Evolutionary conservation across 441 rosid species (phyloP).

Genomic region (Capsella rubella): DNA sequence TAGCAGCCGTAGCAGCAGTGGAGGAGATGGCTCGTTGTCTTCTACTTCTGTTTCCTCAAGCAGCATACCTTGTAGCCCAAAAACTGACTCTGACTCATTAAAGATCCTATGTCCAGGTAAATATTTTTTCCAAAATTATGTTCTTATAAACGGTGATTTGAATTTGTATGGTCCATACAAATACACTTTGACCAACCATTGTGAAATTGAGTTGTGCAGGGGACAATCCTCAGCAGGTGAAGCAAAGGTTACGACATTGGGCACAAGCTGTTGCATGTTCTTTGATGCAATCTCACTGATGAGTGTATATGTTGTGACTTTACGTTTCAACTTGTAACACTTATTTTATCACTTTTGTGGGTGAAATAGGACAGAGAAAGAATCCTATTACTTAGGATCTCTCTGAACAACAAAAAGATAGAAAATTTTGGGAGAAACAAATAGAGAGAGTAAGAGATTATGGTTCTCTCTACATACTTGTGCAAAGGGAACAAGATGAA

Average conservation of each 20-base stretch:
- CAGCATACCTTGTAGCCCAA: slow-evolving; percentile 73
- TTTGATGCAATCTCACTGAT: slow-evolving; percentile 73
- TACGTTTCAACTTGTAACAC: slow-evolving; percentile 37
- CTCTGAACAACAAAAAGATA: slow-evolving; percentile 26
- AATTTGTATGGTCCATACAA: background rate
- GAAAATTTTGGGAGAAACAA: slow-evolving; percentile 32
- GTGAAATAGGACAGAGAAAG: slow-evolving; percentile 31
- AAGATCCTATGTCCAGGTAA: slow-evolving; percentile 83
- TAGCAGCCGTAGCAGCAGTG: slow-evolving; percentile 49
- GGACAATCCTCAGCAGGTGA: slow-evolving; percentile 87
- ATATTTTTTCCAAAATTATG: background rate
- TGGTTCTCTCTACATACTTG: slow-evolving; percentile 22
- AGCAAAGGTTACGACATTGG: slow-evolving; percentile 95
- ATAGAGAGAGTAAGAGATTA: slow-evolving; percentile 16
- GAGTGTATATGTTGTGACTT: slow-evolving; percentile 33
- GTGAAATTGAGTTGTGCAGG: slow-evolving; percentile 54
- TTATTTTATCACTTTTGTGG: slow-evolving; percentile 38
- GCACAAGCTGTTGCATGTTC: slow-evolving; percentile 99
- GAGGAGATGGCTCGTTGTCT: slow-evolving; percentile 49
- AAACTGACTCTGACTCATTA: slow-evolving; percentile 70
- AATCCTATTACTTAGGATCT: slow-evolving; percentile 43
- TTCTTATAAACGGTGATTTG: background rate
- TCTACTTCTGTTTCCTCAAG: slow-evolving; percentile 50
- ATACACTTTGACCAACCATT: background rate
- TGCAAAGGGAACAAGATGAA: slow-evolving; percentile 27